Evolutionary conservation across 768 basidiomycete species (phyloP).

Genomic region (Boletus subparvulus): DNA sequence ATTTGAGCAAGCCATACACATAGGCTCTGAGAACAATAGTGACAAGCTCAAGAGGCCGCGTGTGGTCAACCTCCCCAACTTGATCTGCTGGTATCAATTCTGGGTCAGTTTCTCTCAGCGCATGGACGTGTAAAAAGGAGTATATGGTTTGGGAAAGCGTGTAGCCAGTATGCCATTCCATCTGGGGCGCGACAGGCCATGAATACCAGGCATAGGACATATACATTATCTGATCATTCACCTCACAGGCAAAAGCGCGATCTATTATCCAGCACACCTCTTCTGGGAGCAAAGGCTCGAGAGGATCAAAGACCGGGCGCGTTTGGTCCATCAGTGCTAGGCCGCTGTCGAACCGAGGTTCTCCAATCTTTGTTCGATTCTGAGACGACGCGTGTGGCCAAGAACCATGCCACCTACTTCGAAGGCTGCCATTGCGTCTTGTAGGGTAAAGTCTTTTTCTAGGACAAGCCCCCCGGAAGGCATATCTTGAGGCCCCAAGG

Average conservation of each 20-base stretch:
- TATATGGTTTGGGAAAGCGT: constrained; percentile 85
- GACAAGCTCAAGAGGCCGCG: constrained; percentile 60
- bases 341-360: constrained; percentile 87
- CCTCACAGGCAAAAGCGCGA: constrained; percentile 75
- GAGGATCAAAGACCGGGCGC: constrained; percentile 59
- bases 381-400: constrained; percentile 13
- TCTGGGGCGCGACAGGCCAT: constrained; percentile 44
- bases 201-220: constrained; percentile 11
- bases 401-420: constrained; percentile 51
- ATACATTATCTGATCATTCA: constrained; percentile 34
- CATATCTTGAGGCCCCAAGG: constrained; percentile 50
- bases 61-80: constrained; percentile 35
- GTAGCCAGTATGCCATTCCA: constrained; percentile 85
- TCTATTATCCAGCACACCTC: constrained; percentile 92
- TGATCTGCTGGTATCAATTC: constrained; percentile 40
- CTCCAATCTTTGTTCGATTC: constrained; percentile 69
- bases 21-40: constrained; percentile 67
- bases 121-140: constrained; percentile 73
- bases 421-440: constrained; percentile 93
- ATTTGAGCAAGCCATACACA: constrained; percentile 72
- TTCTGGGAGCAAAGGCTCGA: constrained; percentile 62
- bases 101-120: constrained; percentile 58
- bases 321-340: constrained; percentile 46
- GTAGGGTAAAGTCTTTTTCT: constrained; percentile 66
- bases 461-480: constrained; percentile 60